Evolutionary conservation across 805 yeast species (phyloP).

Genomic region (Saccharomyces mikatae): DNA sequence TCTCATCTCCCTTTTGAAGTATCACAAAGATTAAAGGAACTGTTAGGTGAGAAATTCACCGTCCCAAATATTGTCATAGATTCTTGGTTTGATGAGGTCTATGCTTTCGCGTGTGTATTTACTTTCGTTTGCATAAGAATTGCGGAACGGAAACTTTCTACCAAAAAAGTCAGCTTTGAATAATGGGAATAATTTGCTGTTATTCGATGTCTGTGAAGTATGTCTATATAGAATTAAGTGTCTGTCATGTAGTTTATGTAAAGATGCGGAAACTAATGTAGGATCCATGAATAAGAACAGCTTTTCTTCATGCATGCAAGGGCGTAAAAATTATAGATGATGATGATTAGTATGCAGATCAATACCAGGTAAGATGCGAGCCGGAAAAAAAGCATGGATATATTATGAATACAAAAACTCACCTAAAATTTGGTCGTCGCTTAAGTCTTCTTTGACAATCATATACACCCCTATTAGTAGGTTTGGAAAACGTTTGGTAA

Average conservation of each 20-base stretch:
- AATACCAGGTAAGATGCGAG: not conserved
- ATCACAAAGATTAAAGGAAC: constrained; percentile 26
- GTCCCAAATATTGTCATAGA: constrained; percentile 29
- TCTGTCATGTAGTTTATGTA: not conserved
- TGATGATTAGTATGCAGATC: not conserved
- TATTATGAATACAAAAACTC: constrained; percentile 30
- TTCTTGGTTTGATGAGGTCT: constrained; percentile 36
- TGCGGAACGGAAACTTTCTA: constrained; percentile 18
- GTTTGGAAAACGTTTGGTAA: constrained; percentile 66
- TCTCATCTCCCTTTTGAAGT: constrained; percentile 33
- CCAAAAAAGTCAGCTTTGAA: not conserved
- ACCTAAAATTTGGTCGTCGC: constrained; percentile 54
- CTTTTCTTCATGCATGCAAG: not conserved
- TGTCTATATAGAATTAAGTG: not conserved
- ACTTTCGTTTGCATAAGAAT: constrained; percentile 25
- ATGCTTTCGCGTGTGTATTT: constrained; percentile 26
- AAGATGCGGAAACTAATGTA: not conserved
- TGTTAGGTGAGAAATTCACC: constrained; percentile 27
- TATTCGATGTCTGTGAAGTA: not conserved
- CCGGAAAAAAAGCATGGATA: not conserved
- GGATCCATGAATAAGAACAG: not conserved
- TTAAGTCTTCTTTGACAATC: constrained; percentile 48
- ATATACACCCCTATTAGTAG: constrained; percentile 67
- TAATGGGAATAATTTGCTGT: not conserved
- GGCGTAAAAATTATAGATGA: not conserved